Base-by-base conservation (phyloP, 169 alveolate genomes). In the Fabrea salina region DNA sequence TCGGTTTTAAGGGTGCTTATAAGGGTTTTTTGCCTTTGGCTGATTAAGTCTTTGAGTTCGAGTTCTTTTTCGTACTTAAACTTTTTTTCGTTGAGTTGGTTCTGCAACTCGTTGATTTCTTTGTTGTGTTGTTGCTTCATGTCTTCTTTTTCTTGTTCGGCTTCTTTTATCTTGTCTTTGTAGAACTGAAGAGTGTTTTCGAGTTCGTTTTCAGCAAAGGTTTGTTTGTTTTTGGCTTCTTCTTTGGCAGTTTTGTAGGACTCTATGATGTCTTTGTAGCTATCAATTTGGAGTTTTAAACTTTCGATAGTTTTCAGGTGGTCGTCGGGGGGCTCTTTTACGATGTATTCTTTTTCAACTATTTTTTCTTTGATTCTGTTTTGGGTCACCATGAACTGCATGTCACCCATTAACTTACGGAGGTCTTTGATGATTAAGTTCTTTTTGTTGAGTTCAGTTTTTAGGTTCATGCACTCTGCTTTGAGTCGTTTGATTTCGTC, bases 1-100 rank as follows among this genome's bases (percentile, higher is more conserved):
- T 70, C 79, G 25, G 41, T 50, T 70, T 70, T 22, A 30, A 70
- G 79, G 5, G 2, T n/a, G 16, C 1, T 19, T 7, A 70, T 50
- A 22, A 22, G 30, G 4, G 7, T 13, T 35, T 70, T 16, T 27
- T 70, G 66, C 66, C 66, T 70, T 43, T 44, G 19, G 25, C 49
- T 50, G 4, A 70, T 16, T 43, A 47, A 43, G 27, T 70, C 49
- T 3, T 66, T 41, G 27, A 50, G 30, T 70, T 70, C 79, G 16
- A 70, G 2, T 39, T 70, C 79, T 30, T 70, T 37, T 37, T 1
- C 43, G 33, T 22, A 22, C 25, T 58, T 32, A n/a, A n/a, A n/a
- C n/a, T n/a, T n/a, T n/a, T n/a, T n/a, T n/a, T n/a, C n/a, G n/a
- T n/a, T n/a, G n/a, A n/a, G n/a, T n/a, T n/a, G n/a, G n/a, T n/a